Evolutionary conservation across 2,329 filamentous ascomycete genomes (phyloP).

Genomic region (Sarocladium kiliense): DNA sequence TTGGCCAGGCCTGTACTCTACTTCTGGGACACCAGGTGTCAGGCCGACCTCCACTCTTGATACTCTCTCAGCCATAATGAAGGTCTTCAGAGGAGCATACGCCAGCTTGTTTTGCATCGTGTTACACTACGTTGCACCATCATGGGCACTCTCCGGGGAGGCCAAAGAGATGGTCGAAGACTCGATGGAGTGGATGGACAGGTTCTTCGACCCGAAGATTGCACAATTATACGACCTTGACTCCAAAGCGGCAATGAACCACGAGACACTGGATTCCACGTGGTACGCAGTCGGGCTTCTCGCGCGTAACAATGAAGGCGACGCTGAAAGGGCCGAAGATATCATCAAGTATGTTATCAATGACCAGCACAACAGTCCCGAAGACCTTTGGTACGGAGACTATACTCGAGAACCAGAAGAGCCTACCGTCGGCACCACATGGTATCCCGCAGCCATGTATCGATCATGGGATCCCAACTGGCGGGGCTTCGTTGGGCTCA

Average conservation of each 20-base stretch:
- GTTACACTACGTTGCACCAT: neutral
- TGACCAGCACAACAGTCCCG: constrained; percentile 45
- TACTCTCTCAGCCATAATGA: neutral
- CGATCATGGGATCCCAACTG: constrained; percentile 60
- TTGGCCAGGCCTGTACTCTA: too few species aligned
- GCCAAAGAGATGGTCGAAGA: constrained; percentile 37
- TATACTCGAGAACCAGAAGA: constrained; percentile 53
- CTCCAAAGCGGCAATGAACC: constrained; percentile 38
- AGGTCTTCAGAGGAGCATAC: neutral
- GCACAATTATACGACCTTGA: constrained; percentile 49
- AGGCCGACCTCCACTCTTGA: too few species aligned
- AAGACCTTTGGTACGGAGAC: constrained; percentile 51
- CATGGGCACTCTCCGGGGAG: constrained; percentile 17
- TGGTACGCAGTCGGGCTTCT: constrained; percentile 58
- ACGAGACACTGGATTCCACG: constrained; percentile 50
- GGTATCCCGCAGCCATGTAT: constrained; percentile 48
- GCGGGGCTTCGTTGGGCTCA: constrained; percentile 57
- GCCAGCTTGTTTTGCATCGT: too few species aligned
- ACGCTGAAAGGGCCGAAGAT: constrained; percentile 44
- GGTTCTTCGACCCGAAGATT: constrained; percentile 44
- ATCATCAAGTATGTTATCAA: constrained; percentile 49
- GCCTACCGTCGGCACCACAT: constrained; percentile 46
- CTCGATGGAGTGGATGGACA: constrained; percentile 52
- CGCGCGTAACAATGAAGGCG: constrained; percentile 45
- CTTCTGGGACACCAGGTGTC: too few species aligned